Percentiles rank a stretch among this genome's conserved stretches.
Conservation (phyloP, 2,329 filamentous ascomycete genomes). For the Sporothrix brunneoviolacea region DNA sequence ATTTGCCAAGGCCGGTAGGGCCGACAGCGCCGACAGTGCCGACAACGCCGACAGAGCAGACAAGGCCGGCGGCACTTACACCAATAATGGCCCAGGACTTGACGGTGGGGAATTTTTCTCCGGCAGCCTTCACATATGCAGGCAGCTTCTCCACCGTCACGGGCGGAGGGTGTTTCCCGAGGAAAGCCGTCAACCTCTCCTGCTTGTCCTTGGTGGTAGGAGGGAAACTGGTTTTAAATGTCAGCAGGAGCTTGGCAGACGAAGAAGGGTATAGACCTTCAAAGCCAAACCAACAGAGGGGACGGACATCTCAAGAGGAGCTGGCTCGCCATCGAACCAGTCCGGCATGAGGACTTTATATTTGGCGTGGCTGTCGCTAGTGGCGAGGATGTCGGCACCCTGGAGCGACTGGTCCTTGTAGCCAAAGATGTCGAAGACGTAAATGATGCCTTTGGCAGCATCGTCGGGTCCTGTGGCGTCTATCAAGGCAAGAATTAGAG, state of each 20-base stretch:
- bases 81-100: constrained; percentile 56
- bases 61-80: constrained; percentile 41
- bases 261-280: no score
- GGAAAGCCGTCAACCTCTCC: constrained; percentile 51
- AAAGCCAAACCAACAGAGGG: constrained; percentile 25
- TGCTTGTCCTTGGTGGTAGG: constrained; percentile 59
- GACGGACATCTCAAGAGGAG: constrained; percentile 43
- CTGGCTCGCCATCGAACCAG: constrained; percentile 73
- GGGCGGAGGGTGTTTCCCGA: constrained; percentile 43
- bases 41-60: no score
- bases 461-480: constrained; percentile 42
- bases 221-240: constrained; percentile 55
- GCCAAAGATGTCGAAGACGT: constrained; percentile 63
- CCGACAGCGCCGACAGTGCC: no score
- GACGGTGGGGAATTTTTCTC: constrained; percentile 46
- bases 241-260: no score
- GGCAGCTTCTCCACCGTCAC: constrained; percentile 45
- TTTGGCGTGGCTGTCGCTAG: constrained; percentile 50
- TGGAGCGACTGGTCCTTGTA: constrained; percentile 65
- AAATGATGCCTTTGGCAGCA: constrained; percentile 52
- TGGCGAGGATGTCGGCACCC: constrained; percentile 60
- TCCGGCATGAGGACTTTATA: constrained; percentile 90
- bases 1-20: no score
- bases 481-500: constrained; percentile 8
- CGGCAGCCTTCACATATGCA: constrained; percentile 46